Base-by-base conservation (phyloP, 2,329 filamentous ascomycete species). In the Rhinocladiella mackenziei region DNA sequence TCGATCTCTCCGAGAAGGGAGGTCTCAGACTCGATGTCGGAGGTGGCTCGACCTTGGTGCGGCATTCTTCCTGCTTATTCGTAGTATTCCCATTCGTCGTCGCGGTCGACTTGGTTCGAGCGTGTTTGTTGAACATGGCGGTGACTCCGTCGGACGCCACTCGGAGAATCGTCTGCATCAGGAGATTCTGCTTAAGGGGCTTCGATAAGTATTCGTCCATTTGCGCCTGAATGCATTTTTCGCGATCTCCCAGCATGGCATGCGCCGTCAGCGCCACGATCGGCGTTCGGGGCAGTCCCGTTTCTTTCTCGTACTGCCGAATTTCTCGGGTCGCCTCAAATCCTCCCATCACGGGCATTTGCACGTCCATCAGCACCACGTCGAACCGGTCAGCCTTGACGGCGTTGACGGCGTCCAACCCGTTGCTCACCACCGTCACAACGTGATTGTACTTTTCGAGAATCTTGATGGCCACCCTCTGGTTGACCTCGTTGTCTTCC, bases 191-290 rank as follows among this genome's bases (percentile, higher is more conserved):
- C 66, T 96, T 94, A 50, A 97, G 74, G 18, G 91, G 91, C 65
- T 98, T 98, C 13, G 91, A 95, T 30, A 98, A 74, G 62, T 98
- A 98, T 66, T 98, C 92, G 65, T 98, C 92, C 92, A 98, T 98
- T 70, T 97, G 89, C 7, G 91, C 92, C 64, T 95, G 88, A 50
- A 98, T 94, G 66, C 92, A 98, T 73, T 94, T 95, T 65, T 98
- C 92, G 37, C 92, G 81, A 62, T 98, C 92, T 54, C 92, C 92
- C 72, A 97, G 83, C 92, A 98, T 98, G 58, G 92, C 92, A 68
- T 98, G 92, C 1, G 92, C 92, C 9, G 92, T 98, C 32, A 98
- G 77, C 2, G 92, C 92, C 59, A 98, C 95, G 60, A 98, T 96
- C 10, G 92, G 92, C 8, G 91, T 95, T 39, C 91, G 80, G 45